These are phyloP conservation scores for Cucurbita maxima DNA, from an alignment of 306 rosid genomes.

Conservation along the genomic window DNA sequence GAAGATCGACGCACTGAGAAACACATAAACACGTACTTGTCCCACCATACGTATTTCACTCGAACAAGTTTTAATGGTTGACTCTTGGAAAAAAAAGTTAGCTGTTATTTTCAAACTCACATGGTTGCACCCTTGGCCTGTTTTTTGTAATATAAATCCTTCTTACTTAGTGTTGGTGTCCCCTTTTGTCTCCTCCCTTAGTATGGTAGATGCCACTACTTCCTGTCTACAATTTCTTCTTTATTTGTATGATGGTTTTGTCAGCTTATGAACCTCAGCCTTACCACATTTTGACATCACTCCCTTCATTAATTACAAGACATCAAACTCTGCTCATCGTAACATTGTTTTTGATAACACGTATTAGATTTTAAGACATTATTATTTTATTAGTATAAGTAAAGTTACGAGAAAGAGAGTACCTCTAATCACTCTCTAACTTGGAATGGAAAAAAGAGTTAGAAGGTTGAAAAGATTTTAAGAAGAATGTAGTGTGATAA, in stretches of 20 bases:
- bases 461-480: not conserved
- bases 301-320: constrained; percentile 1
- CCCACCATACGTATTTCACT: constrained; percentile 23
- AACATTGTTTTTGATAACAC: too few species aligned
- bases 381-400: too few species aligned
- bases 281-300: constrained; percentile 53
- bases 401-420: too few species aligned
- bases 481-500: not conserved
- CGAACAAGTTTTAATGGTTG: constrained; percentile 15
- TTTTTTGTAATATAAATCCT: not conserved
- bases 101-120: not conserved
- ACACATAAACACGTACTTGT: constrained; percentile 9
- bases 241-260: constrained; percentile 9
- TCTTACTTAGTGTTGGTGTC: not conserved
- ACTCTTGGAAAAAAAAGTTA: not conserved
- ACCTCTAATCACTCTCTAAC: too few species aligned
- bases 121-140: not conserved
- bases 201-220: not conserved
- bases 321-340: too few species aligned
- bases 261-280: constrained; percentile 46
- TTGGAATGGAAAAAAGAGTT: not conserved
- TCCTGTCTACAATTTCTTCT: not conserved
- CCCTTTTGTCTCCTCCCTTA: constrained; percentile 1
- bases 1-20: constrained; percentile 15
- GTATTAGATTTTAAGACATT: too few species aligned